Conservation (phyloP, 163 green algal genomes). For the Scenedesmus sp. region DNA sequence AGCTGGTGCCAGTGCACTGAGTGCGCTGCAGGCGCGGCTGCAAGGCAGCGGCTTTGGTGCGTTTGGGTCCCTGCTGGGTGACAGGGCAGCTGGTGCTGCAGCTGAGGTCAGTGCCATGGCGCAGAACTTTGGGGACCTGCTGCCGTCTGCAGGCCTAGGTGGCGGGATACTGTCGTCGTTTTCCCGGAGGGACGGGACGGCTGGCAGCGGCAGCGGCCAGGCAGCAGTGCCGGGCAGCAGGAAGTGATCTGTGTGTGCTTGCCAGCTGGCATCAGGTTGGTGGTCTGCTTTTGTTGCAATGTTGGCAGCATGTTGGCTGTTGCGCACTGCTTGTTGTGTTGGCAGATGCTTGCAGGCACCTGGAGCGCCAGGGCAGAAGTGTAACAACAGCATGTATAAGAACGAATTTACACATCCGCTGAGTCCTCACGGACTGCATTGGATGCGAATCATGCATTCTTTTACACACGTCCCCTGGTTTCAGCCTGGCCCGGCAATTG, state of each 20-base stretch:
- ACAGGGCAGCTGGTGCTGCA: constrained; percentile 31
- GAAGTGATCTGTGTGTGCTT: background rate
- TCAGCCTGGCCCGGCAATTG: too few species aligned
- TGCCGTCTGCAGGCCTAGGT: constrained; percentile 38
- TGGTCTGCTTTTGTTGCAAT: too few species aligned
- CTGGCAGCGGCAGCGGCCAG: background rate
- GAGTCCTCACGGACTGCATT: too few species aligned
- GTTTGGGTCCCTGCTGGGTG: constrained; percentile 45
- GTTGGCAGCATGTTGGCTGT: too few species aligned
- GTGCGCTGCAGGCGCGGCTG: constrained; percentile 63
- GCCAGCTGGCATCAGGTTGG: background rate
- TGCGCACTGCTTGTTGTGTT: too few species aligned
- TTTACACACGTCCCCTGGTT: too few species aligned
- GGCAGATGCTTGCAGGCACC: too few species aligned
- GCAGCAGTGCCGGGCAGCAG: background rate
- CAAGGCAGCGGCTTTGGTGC: constrained; percentile 54
- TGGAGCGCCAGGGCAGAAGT: too few species aligned
- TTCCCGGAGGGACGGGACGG: constrained; percentile 19
- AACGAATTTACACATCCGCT: too few species aligned
- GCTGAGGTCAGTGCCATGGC: constrained; percentile 39
- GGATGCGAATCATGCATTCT: too few species aligned
- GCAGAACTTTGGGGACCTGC: constrained; percentile 50
- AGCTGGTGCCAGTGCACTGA: constrained; percentile 55
- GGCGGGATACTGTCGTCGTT: constrained; percentile 35
- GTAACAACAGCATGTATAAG: too few species aligned